Base-by-base conservation (phyloP, 164 flowering plant species). In the Echeveria elegans region DNA sequence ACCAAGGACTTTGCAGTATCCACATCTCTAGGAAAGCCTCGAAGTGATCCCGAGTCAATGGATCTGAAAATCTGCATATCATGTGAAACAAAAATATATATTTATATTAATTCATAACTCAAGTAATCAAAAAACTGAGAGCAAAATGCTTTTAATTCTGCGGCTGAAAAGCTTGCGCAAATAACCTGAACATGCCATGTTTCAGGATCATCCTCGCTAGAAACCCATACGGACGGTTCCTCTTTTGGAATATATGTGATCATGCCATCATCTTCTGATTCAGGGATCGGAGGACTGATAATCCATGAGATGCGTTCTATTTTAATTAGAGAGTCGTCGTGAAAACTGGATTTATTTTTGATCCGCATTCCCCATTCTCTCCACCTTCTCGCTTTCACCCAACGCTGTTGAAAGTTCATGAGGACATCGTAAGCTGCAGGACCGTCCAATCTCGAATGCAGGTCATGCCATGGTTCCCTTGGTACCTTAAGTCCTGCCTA, bases 241-340 rank as follows among this genome's bases (percentile, higher is more conserved):
- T 83, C 87, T 34, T 65, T 61, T 24, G 87, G 83, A 73, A 74
- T 50, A 52, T 31, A 64, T 63, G 65, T 75, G 63, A 73, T 66
- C 3, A 18, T 69, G 68, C n/a, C n/a, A n/a, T 79, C 77, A 65
- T 72, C 77, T 24, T 61, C 66, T 36, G 72, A 66, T 68, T 45
- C 60, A 68, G 73, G 16, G 40, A 71, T 43, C 15, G 70, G 26
- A 71, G 94, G 94, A 73, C 90, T 86, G 68, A 77, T 78, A 68
- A 90, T 88, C 94, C 97, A 88, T 24, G 97, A 90, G 65, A 88
- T 86, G 9, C 97, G 89, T 29, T 80, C 92, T 64, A 88, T 73
- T 76, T 80, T 83, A 59, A 88, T 72, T 70, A 88, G 73, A 52
- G 94, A 69, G 79, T 88, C 92, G 66, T 90, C 92, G 69, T 81